phyloP scores from a whole-genome alignment of 306 rosid species.

The Lathyrus aphaca region DNA sequence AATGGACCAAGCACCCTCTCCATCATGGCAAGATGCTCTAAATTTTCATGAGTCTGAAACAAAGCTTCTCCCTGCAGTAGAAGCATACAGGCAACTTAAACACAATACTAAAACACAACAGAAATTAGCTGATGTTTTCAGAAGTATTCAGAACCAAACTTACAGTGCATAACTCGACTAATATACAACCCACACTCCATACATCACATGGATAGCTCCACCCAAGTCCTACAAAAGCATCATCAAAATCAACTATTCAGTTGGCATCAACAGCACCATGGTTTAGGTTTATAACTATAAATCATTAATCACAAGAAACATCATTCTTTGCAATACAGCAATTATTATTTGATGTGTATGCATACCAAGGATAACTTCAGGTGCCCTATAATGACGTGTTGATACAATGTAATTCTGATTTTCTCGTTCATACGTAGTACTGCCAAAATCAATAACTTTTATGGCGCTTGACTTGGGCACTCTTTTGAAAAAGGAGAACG shows the following conservation, averaged over 20 bases:
- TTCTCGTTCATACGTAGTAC: slow-evolving; percentile 85
- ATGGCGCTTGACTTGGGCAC: slow-evolving; percentile 92
- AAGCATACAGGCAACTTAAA: neutral
- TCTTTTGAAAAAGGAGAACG: slow-evolving; percentile 71
- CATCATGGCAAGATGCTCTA: slow-evolving; percentile 98
- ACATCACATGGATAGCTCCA: slow-evolving; percentile 95
- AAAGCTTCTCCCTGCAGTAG: slow-evolving; percentile 86
- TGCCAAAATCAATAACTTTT: slow-evolving; percentile 97
- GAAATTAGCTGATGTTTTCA: neutral
- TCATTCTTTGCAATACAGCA: neutral
- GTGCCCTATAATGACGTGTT: slow-evolving; percentile 95
- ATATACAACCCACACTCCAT: slow-evolving; percentile 98
- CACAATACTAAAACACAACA: neutral
- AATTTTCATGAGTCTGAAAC: slow-evolving; percentile 94
- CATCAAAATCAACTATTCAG: neutral
- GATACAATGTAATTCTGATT: slow-evolving; percentile 92
- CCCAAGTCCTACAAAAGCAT: slow-evolving; percentile 67
- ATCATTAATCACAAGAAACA: neutral
- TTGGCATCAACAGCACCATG: neutral
- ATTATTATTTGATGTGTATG: neutral
- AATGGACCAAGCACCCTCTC: slow-evolving; percentile 80
- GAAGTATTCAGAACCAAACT: neutral
- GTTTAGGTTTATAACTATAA: neutral
- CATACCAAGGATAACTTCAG: slow-evolving; percentile 92
- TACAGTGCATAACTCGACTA: slow-evolving; percentile 86